Evolutionary conservation across 208 protist genomes (phyloP), one percentile per base, ranked within the genome.

Genomic region (Crithidia sp.): DNA sequence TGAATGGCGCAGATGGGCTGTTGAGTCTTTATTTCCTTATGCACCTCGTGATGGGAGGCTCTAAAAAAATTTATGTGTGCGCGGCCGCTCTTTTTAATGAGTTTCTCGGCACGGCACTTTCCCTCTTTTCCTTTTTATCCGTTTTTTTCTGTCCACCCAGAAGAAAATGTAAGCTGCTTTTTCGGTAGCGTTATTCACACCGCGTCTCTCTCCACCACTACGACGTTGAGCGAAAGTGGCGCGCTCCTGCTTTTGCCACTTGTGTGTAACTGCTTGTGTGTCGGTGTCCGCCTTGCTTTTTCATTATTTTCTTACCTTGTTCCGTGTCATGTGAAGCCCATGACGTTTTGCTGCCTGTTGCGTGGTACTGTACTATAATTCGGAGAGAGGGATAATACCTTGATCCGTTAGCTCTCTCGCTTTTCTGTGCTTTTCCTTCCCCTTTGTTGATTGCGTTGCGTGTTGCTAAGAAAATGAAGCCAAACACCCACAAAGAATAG

Each of bases 391-490:
- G 9, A 13, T 14, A 49, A 49, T 14, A 13, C 9, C 12, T 49
- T 49, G 9, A 49, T 63, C 12, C 13, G 40, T 12, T 63, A 16
- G 36, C 19, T 44, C 12, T 43, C 36, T 41, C 16, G 16, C 16
- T 63, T 63, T 41, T 49, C 45, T 49, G 45, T 28, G 28, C 28
- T 63, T 65, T 65, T 65, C 14, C 40, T 65, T 43, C 60, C 39
- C 19, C 19, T 63, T 41, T 63, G 12, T 5, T 65, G n/a, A 50
- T 65, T 65, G 8, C 60, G 7, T 65, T 60, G 6, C 55, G 28
- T 49, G 9, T 49, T 14, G 7, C 45, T 49, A 13, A 2, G 12
- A 14, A 13, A 49, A 49, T 2, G 12, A 14, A 49, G 7, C 45
- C 0, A 49, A 14, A 49, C 7, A 7, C 45, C 7, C 45, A 49